Percentiles rank a stretch among this genome's conserved stretches.
These are phyloP conservation scores for Amaranthus palmeri DNA, from an alignment of 148 eudicot species.

Conservation along the genomic window DNA sequence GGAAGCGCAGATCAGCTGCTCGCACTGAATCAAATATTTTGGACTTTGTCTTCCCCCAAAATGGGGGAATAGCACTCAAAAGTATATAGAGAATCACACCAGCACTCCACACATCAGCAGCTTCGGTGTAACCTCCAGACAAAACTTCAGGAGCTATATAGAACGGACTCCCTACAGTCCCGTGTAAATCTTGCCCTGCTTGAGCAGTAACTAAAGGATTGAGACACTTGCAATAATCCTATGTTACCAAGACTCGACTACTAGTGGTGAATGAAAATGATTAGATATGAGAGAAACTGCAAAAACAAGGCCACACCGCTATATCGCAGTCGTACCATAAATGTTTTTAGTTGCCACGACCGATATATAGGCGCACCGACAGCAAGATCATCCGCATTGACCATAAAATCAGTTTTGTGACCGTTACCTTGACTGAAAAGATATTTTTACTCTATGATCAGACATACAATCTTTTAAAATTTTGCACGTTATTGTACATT, in stretches of 20 bases:
- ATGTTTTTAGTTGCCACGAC: too few species aligned
- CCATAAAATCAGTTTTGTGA: too few species aligned
- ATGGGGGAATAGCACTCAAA: conserved; percentile 84
- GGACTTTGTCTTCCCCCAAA: conserved; percentile 86
- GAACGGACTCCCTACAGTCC: conserved; percentile 91
- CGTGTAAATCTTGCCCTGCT: conserved; percentile 72
- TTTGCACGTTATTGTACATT: not conserved
- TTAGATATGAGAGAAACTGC: too few species aligned
- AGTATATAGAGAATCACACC: conserved; percentile 93
- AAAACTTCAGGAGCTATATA: conserved; percentile 96
- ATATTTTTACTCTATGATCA: too few species aligned
- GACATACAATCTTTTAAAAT: not conserved
- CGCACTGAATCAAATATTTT: conserved; percentile 80
- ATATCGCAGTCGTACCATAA: too few species aligned
- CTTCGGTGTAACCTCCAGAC: conserved; percentile 71
- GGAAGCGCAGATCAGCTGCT: conserved; percentile 73
- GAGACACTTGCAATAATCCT: conserved; percentile 6
- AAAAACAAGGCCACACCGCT: too few species aligned
- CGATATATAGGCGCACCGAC: too few species aligned
- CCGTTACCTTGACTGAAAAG: too few species aligned
- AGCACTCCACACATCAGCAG: conserved; percentile 93
- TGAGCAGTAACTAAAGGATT: conserved; percentile 24
- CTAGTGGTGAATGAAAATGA: not conserved
- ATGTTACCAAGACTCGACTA: not conserved
- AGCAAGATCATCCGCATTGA: too few species aligned